phyloP scores from a whole-genome alignment of 2,329 filamentous ascomycete genomes.

The Alternaria ventricosa region DNA sequence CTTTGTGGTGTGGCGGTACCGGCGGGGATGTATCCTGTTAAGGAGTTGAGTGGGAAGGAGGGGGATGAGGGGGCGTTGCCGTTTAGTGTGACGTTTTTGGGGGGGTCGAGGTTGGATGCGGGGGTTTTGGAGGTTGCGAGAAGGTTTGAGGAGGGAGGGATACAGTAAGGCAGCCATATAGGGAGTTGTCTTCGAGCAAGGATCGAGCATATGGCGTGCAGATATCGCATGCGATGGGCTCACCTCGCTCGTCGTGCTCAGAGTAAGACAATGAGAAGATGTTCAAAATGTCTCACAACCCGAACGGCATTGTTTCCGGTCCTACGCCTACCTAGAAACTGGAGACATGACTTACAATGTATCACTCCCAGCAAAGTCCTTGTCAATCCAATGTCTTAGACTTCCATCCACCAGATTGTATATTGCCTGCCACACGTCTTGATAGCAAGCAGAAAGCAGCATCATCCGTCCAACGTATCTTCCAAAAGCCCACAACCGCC shows the following conservation, averaged over 20 bases:
- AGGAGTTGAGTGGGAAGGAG: constrained; percentile 35
- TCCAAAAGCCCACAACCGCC: no score
- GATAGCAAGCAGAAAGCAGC: no score
- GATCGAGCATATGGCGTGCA: neutral
- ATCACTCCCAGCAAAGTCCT: no score
- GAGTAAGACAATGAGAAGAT: neutral
- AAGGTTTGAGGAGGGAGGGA: constrained; percentile 30
- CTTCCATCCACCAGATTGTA: no score
- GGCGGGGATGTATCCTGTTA: constrained; percentile 50
- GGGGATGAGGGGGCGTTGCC: constrained; percentile 41
- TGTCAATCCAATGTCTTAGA: no score
- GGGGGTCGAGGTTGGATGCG: constrained; percentile 48
- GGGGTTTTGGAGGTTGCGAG: constrained; percentile 51
- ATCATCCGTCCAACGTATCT: no score
- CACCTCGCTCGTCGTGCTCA: neutral
- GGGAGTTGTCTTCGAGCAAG: neutral
- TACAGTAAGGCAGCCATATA: neutral
- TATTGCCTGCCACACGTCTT: no score
- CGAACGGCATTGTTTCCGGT: no score
- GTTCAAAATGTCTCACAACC: neutral
- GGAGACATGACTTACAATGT: no score
- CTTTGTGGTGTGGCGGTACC: constrained; percentile 56
- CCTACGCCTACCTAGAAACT: no score
- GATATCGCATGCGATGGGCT: neutral
- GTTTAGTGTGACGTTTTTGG: constrained; percentile 52